These are phyloP conservation scores for Coriaria nepalensis DNA, from an alignment of 306 rosid genomes.

Conservation along the genomic window DNA sequence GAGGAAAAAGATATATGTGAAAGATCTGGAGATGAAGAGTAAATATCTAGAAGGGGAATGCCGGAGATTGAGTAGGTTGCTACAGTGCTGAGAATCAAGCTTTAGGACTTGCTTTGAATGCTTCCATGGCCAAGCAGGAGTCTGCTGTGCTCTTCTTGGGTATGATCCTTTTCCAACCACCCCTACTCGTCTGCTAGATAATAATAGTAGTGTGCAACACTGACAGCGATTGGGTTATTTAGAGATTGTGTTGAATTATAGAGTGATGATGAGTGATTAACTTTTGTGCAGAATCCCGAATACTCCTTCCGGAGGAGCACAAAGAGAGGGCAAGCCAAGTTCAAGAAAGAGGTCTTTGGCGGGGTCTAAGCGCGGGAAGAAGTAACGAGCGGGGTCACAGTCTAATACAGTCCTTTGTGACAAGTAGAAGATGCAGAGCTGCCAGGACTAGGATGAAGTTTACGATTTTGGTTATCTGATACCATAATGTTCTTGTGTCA, in stretches of 20 bases:
- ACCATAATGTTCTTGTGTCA: too few species aligned
- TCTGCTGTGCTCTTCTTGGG: conserved; percentile 99
- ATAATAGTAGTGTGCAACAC: neutral
- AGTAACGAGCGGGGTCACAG: conserved; percentile 20
- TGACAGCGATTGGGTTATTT: neutral
- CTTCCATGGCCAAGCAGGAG: conserved; percentile 79
- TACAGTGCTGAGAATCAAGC: conserved; percentile 83
- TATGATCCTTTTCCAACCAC: conserved; percentile 20
- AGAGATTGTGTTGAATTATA: neutral
- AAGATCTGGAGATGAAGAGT: conserved; percentile 64
- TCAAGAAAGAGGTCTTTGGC: conserved; percentile 25
- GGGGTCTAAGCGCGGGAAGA: conserved; percentile 32
- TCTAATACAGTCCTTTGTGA: conserved; percentile 26
- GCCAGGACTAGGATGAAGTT: conserved; percentile 58
- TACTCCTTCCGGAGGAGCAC: conserved; percentile 24
- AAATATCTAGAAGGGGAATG: conserved; percentile 81
- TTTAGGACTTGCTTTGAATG: conserved; percentile 59
- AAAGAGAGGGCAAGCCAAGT: conserved; percentile 26
- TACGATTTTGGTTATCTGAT: conserved; percentile 4
- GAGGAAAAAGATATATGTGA: conserved; percentile 68
- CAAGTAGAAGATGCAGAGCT: conserved; percentile 59
- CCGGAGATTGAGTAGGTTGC: conserved; percentile 73
- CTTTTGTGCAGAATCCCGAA: conserved; percentile 62
- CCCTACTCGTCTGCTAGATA: neutral
- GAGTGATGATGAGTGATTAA: conserved; percentile 14